Percentiles rank a stretch among this genome's conserved stretches.
Evolutionary conservation across 495 filamentous ascomycete species (phyloP).

Genomic region (Chlorociboria aeruginascens): DNA sequence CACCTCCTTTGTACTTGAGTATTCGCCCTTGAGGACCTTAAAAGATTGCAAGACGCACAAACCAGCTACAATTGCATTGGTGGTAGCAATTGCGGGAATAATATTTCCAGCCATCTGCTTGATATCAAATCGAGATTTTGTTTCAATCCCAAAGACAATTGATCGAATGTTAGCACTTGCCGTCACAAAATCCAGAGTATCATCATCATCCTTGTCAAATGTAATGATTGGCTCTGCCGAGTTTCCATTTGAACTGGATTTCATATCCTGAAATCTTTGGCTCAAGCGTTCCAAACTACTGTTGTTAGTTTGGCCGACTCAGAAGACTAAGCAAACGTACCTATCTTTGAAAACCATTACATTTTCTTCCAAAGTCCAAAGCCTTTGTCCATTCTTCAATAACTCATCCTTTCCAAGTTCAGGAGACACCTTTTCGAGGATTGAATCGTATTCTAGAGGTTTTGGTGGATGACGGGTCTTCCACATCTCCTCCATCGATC

Average conservation of each 20-base stretch:
- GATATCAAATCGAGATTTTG: slow-evolving; percentile 86
- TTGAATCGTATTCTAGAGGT: slow-evolving; percentile 50
- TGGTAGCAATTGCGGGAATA: slow-evolving; percentile 96
- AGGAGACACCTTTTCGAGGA: slow-evolving; percentile 28
- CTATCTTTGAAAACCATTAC: slow-evolving; percentile 77
- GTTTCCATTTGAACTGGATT: slow-evolving; percentile 36
- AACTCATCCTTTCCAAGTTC: slow-evolving; percentile 31
- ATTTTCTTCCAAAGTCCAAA: slow-evolving; percentile 77
- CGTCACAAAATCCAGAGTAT: slow-evolving; percentile 91
- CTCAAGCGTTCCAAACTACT: slow-evolving; percentile 61
- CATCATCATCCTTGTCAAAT: slow-evolving; percentile 96
- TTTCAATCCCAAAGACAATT: slow-evolving; percentile 72
- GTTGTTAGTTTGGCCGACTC: slow-evolving; percentile 6
- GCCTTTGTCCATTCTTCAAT: slow-evolving; percentile 53
- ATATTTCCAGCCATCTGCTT: slow-evolving; percentile 99
- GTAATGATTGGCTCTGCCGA: slow-evolving; percentile 50
- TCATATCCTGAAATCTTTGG: slow-evolving; percentile 50
- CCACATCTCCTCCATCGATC: slow-evolving; percentile 97
- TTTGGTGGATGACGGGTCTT: slow-evolving; percentile 66
- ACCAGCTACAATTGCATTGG: slow-evolving; percentile 90
- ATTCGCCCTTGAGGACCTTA: slow-evolving; percentile 73
- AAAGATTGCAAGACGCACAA: slow-evolving; percentile 89
- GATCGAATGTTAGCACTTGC: slow-evolving; percentile 83
- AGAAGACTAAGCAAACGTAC: slow-evolving; percentile 18
- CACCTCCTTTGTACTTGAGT: slow-evolving; percentile 24